Conservation (phyloP, 768 basidiomycete genomes). For the Termitomyces sp. region DNA sequence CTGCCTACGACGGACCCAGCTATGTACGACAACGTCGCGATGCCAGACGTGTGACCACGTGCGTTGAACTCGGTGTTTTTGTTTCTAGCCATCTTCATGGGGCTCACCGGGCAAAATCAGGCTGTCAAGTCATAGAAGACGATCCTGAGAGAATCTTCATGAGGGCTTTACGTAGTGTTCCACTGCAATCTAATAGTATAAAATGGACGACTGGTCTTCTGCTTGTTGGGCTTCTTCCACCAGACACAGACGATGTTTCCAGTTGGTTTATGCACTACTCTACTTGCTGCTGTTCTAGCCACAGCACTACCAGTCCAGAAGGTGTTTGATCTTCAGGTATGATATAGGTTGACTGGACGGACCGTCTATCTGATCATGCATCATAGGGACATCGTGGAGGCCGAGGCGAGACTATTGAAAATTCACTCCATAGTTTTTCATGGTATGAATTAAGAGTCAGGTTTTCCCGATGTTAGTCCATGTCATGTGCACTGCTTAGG, state of each 20-base stretch:
- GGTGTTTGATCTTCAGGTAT: conserved; percentile 10
- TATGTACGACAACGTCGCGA: background rate
- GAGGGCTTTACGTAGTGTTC: background rate
- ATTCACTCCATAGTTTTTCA: conserved; percentile 68
- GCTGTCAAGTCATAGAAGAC: background rate
- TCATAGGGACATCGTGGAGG: conserved; percentile 69
- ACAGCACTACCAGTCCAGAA: conserved; percentile 3
- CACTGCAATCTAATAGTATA: background rate
- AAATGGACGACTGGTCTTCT: background rate
- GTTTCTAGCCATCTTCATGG: too few species aligned
- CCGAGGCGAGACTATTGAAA: conserved; percentile 72
- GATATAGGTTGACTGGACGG: background rate
- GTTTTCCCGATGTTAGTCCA: background rate
- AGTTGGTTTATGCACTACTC: background rate
- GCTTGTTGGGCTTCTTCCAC: background rate
- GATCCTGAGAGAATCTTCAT: background rate
- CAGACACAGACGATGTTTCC: conserved; percentile 1
- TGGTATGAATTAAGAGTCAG: conserved; percentile 42
- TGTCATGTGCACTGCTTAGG: conserved; percentile 32
- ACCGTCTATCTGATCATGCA: background rate
- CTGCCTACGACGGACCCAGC: background rate
- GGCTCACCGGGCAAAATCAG: too few species aligned
- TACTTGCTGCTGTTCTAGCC: background rate
- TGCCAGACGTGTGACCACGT: background rate
- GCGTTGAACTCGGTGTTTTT: too few species aligned